A percentile compares a stretch with the other conserved stretches of the same genome.
phyloP scores from a whole-genome alignment of 345 rosid species.

The Conringia planisiliqua region DNA sequence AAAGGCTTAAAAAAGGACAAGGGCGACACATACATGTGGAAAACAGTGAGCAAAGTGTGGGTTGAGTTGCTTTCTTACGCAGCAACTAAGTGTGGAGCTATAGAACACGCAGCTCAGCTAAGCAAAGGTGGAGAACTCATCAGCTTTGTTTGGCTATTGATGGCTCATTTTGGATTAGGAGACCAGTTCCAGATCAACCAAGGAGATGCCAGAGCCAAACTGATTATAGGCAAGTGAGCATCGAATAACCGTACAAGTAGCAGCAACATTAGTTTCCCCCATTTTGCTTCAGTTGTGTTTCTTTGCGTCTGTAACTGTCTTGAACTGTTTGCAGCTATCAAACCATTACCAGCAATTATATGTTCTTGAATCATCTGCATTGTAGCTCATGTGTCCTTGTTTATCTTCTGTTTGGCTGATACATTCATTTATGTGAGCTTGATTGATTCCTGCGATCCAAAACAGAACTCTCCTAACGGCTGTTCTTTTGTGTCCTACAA shows the following conservation, averaged over 20 bases:
- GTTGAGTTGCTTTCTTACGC: slow-evolving; percentile 40
- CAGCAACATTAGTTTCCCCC: background rate
- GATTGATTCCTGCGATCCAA: background rate
- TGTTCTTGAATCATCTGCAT: background rate
- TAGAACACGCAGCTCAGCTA: slow-evolving; percentile 49
- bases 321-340: background rate
- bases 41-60: slow-evolving; percentile 31
- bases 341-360: background rate
- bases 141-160: slow-evolving; percentile 45
- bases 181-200: slow-evolving; percentile 54
- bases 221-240: slow-evolving; percentile 43
- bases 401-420: background rate
- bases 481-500: background rate
- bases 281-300: background rate
- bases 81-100: slow-evolving; percentile 35
- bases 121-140: slow-evolving; percentile 40
- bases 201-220: slow-evolving; percentile 54
- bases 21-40: slow-evolving; percentile 19
- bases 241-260: background rate
- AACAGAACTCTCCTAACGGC: background rate
- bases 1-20: background rate
- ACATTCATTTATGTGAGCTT: slow-evolving; percentile 1
- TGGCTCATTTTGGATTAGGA: slow-evolving; percentile 71
- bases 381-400: background rate
- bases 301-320: background rate